Evolutionary conservation across 768 basidiomycete species (phyloP).

Genomic region (Mycena epipterygia): DNA sequence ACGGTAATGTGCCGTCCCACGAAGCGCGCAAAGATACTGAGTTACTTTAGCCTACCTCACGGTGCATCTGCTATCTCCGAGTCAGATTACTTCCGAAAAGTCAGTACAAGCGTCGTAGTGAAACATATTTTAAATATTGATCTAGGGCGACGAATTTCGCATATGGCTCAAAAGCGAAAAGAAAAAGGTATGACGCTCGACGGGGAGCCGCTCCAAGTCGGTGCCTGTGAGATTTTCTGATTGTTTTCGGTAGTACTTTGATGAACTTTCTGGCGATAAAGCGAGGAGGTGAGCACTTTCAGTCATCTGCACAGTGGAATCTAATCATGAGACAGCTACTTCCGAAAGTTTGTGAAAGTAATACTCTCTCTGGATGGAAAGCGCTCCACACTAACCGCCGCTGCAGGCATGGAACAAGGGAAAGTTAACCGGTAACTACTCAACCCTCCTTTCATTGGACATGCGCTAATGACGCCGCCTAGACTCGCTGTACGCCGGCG

Average conservation of each 20-base stretch:
- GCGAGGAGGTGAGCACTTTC: conserved; percentile 67
- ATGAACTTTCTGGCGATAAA: conserved; percentile 86
- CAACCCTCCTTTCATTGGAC: not conserved
- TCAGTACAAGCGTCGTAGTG: too few relatives aligned
- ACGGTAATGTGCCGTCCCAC: not conserved
- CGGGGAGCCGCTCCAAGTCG: not conserved
- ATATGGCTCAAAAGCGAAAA: conserved; percentile 85
- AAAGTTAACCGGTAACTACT: conserved; percentile 70
- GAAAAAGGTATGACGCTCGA: conserved; percentile 51
- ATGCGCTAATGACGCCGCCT: not conserved
- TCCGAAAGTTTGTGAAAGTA: conserved; percentile 93
- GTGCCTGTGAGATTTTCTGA: conserved; percentile 13
- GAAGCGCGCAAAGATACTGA: not conserved
- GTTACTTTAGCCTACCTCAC: conserved; percentile 56
- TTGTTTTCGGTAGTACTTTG: conserved; percentile 74
- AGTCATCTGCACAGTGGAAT: conserved; percentile 37
- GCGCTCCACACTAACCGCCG: conserved; percentile 4
- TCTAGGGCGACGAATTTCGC: conserved; percentile 87
- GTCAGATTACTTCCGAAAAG: conserved; percentile 92
- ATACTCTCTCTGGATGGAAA: conserved; percentile 10
- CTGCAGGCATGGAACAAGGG: conserved; percentile 86
- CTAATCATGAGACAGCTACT: conserved; percentile 72
- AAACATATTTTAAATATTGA: too few relatives aligned
- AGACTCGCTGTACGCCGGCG: conserved; percentile 73
- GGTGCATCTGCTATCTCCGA: conserved; percentile 77